phyloP scores from a whole-genome alignment of 2,329 filamentous ascomycete genomes.

The Diaporthe longicolla region DNA sequence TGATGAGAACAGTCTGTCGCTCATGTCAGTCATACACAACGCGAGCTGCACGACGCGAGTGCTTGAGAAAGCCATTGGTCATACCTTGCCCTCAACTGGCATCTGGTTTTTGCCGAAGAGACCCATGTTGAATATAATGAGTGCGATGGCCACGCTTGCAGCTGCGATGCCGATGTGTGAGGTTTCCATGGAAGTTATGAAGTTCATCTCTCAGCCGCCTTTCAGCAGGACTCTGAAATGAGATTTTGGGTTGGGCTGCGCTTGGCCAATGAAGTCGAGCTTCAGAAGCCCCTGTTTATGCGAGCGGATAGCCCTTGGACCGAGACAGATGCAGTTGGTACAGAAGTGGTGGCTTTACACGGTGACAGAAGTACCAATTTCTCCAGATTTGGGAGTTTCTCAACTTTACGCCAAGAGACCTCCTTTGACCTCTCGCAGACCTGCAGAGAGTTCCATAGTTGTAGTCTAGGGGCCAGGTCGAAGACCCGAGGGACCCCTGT shows the following conservation, averaged over 20 bases:
- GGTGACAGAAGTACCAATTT: background rate
- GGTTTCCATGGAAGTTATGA: constrained; percentile 41
- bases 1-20: constrained; percentile 75
- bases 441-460: background rate
- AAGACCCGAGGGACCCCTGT: background rate
- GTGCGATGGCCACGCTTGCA: constrained; percentile 52
- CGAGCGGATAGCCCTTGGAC: background rate
- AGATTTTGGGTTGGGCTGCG: constrained; percentile 23
- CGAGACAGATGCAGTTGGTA: background rate
- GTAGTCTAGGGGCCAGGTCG: too few species aligned
- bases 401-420: background rate
- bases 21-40: constrained; percentile 18
- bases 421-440: background rate
- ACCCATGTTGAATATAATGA: constrained; percentile 71
- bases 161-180: constrained; percentile 47
- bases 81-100: constrained; percentile 85
- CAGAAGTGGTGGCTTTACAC: background rate
- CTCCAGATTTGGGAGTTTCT: background rate
- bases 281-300: background rate
- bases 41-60: background rate
- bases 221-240: background rate
- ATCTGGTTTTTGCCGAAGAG: constrained; percentile 82
- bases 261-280: background rate
- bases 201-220: constrained; percentile 44
- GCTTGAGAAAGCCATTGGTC: constrained; percentile 43